These are phyloP conservation scores for Elsinoe batatas DNA, from an alignment of 2,329 filamentous ascomycete genomes.

Conservation along the genomic window DNA sequence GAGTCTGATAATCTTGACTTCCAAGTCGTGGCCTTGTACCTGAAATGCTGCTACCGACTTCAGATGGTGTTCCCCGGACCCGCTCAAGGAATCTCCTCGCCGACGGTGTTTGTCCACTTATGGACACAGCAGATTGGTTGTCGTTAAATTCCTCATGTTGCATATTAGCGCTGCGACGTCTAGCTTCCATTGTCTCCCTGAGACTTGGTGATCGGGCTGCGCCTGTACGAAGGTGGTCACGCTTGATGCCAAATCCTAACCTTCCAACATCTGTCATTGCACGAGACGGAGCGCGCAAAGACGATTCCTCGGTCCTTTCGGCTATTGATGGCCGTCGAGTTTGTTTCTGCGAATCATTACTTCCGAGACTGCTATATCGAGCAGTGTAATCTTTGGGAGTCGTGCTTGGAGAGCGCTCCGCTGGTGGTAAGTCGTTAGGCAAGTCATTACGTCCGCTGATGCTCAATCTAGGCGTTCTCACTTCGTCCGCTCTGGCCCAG, in stretches of 20 bases:
- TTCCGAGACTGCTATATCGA: conserved; percentile 25
- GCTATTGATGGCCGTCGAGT: conserved; percentile 20
- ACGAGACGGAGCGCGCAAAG: conserved; percentile 37
- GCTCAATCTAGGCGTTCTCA: not conserved
- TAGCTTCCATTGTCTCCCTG: conserved; percentile 18
- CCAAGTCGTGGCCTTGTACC: not conserved
- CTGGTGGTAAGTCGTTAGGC: not conserved
- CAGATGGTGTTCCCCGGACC: conserved; percentile 4
- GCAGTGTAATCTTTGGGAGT: conserved; percentile 15
- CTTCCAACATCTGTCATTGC: conserved; percentile 37
- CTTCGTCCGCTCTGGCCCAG: not conserved
- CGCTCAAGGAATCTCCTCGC: conserved; percentile 9
- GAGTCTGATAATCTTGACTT: conserved; percentile 6
- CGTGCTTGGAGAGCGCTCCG: conserved; percentile 1
- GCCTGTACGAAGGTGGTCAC: conserved; percentile 22
- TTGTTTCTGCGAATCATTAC: not conserved
- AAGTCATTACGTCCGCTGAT: conserved; percentile 4
- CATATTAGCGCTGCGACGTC: conserved; percentile 16
- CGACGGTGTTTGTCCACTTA: conserved; percentile 7
- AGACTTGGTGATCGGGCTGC: conserved; percentile 16
- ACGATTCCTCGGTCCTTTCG: conserved; percentile 26
- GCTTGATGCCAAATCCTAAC: conserved; percentile 3
- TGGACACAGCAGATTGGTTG: not conserved
- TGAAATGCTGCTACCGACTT: conserved; percentile 6
- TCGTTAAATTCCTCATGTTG: conserved; percentile 2